These are phyloP conservation scores for Hypoxylon lienhwacheense DNA, from an alignment of 495 filamentous ascomycete species.

Conservation along the genomic window DNA sequence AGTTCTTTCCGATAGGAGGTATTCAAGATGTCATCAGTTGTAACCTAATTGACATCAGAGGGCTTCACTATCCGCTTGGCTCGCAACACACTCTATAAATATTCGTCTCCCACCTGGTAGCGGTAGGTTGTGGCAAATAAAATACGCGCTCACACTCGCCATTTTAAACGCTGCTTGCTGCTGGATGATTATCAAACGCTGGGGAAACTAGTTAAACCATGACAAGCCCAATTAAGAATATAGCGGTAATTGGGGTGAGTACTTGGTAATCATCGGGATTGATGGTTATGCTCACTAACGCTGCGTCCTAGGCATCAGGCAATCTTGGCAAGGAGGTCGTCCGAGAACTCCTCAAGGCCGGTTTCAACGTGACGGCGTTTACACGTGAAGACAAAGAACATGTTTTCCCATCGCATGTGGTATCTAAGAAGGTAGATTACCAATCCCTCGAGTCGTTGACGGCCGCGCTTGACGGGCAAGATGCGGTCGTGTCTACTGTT, in stretches of 20 bases:
- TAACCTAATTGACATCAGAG: too few species aligned
- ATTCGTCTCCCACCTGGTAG: too few species aligned
- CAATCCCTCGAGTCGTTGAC: conserved; percentile 55
- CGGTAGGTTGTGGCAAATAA: too few species aligned
- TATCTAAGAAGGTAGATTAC: conserved; percentile 57
- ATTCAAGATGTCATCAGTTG: too few species aligned
- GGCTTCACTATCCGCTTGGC: too few species aligned
- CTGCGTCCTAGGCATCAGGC: conserved; percentile 54
- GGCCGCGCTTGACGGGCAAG: conserved; percentile 53
- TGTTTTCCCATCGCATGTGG: conserved; percentile 43
- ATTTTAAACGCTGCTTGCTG: too few species aligned
- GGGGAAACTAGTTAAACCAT: conserved; percentile 41
- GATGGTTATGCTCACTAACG: conserved; percentile 2
- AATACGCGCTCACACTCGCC: too few species aligned
- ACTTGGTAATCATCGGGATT: neutral
- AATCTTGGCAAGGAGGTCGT: conserved; percentile 62
- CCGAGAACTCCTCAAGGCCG: conserved; percentile 53
- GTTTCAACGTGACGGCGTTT: conserved; percentile 62
- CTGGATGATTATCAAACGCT: too few species aligned
- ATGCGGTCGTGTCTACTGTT: conserved; percentile 60
- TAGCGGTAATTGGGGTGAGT: conserved; percentile 56
- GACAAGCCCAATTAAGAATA: conserved; percentile 51
- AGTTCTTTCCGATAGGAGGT: too few species aligned
- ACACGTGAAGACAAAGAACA: conserved; percentile 50
- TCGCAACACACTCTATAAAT: too few species aligned